Conservation (phyloP, 768 basidiomycete species). For the Lactifluus subvellereus region DNA sequence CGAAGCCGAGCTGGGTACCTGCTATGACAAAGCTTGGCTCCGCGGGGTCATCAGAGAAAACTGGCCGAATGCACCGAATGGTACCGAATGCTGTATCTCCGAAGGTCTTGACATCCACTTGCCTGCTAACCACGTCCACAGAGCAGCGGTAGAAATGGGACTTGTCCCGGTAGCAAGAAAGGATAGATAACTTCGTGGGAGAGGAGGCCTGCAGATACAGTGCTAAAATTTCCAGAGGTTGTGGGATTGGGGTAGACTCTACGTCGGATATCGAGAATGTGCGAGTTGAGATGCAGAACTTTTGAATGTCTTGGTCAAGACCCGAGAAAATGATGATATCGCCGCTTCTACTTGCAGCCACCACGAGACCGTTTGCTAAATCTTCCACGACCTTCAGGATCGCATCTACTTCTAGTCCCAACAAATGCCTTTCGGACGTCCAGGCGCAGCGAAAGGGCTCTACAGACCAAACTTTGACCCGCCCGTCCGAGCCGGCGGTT, state of each 20-base stretch:
- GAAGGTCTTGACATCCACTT: constrained; percentile 38
- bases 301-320: constrained; percentile 27
- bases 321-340: constrained; percentile 52
- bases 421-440: constrained; percentile 44
- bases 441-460: constrained; percentile 52
- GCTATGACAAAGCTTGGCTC: constrained; percentile 49
- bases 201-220: constrained; percentile 13
- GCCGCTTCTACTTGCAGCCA: constrained; percentile 51
- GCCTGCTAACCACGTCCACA: constrained; percentile 31
- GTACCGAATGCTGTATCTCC: constrained; percentile 48
- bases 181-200: constrained; percentile 31
- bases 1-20: constrained; percentile 60
- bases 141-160: constrained; percentile 48
- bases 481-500: constrained; percentile 57
- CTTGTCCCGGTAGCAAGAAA: constrained; percentile 48
- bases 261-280: background rate
- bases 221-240: background rate
- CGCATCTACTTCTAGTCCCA: constrained; percentile 40
- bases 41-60: constrained; percentile 36
- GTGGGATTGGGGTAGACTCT: background rate
- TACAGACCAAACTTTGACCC: constrained; percentile 69
- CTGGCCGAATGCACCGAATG: constrained; percentile 46
- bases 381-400: constrained; percentile 46
- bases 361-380: constrained; percentile 40
- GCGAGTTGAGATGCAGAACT: constrained; percentile 5